phyloP scores from a whole-genome alignment of 2,329 filamentous ascomycete genomes.

The Raffaelea albimanens region DNA sequence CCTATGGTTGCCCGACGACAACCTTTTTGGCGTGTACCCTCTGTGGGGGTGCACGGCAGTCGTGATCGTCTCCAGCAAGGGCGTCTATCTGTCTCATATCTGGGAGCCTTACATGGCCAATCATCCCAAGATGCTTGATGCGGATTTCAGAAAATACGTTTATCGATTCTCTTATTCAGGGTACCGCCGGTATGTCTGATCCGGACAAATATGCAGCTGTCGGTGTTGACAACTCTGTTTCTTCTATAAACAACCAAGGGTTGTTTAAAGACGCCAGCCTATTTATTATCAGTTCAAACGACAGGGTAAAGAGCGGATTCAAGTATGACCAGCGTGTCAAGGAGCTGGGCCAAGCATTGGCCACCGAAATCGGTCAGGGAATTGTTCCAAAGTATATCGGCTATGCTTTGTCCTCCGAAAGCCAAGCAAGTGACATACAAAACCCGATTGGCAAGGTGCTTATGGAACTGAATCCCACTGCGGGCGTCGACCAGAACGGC shows the following conservation, averaged over 20 bases:
- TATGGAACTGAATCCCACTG: background rate
- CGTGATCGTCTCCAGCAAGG: background rate
- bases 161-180: too few relatives aligned
- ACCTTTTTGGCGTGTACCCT: background rate
- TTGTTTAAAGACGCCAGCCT: background rate
- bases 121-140: background rate
- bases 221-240: background rate
- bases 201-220: background rate
- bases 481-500: too few relatives aligned
- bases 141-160: background rate
- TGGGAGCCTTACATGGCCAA: background rate
- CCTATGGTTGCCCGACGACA: too few relatives aligned
- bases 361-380: background rate
- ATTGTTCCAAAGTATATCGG: background rate
- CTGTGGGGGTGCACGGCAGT: background rate
- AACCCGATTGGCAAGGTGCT: background rate
- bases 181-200: background rate
- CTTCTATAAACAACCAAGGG: background rate
- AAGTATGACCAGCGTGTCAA: too few relatives aligned
- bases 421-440: background rate
- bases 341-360: background rate
- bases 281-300: background rate
- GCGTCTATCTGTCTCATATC: background rate
- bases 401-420: background rate
- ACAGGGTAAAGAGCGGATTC: too few relatives aligned